Evolutionary conservation across 169 alveolate species (phyloP), one percentile per base, ranked within the genome.

Genomic region (Babesia microti): DNA sequence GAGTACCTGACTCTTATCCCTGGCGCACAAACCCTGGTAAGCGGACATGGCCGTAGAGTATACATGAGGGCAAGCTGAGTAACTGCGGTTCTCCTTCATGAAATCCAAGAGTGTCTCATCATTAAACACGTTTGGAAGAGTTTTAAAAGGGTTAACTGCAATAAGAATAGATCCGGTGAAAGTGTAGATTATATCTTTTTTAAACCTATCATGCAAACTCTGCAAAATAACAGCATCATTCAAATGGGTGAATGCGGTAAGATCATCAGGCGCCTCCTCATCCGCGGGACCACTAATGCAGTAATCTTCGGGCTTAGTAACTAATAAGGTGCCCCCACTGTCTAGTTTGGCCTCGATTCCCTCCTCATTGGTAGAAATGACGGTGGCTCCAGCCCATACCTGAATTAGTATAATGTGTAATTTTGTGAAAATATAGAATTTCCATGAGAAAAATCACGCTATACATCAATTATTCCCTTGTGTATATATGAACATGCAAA

Each of bases 101-200:
- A 37, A 9, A 7, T 14, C 7, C n/a, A 37, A 14, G 26, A 56
- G 52, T 18, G 59, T 56, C 45, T 49, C 43, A 19, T 75, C 74
- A 1, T 54, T 44, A 41, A 68, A 85, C 29, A 85, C 57, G 33
- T 80, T 79, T 1, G 41, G 65, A 14, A 85, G 66, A 3, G 39
- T 37, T 39, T 88, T 87, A 72, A 89, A 95, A 3, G 99, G 99
- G 53, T 95, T 95, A 9, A 95, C 92, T 36, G 98, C 95, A 18
- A 95, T 87, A 41, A 95, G 84, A 37, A 93, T 93, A 32, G 97
- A 96, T 27, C 98, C 97, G 1, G 97, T 91, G 35, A 88, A 78
- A n/a, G 98, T 91, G 59, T 92, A 94, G 27, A 94, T 92, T 39
- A 80, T 57, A 47, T 91, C 94, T 14, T 76, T 65, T 12, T 79